Evolutionary conservation across 805 yeast species (phyloP).

Genomic region (Saturnispora serradocipensis): DNA sequence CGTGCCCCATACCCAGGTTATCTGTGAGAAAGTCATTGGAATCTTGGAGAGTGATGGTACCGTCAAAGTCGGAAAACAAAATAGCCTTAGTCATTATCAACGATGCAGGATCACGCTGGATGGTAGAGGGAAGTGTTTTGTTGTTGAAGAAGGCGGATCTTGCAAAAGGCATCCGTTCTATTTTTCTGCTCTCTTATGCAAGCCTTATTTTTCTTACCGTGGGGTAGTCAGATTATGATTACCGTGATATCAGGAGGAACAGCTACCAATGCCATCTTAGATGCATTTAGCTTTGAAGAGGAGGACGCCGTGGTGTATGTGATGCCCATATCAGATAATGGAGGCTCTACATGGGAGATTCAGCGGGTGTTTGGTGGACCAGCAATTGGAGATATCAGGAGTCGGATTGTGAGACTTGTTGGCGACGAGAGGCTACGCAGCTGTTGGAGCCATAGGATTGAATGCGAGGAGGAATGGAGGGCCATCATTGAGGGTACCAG

Average conservation of each 20-base stretch:
- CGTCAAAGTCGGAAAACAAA: slow-evolving; percentile 96
- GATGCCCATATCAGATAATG: slow-evolving; percentile 84
- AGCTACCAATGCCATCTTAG: slow-evolving; percentile 73
- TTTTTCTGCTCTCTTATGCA: neutral
- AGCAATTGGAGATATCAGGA: slow-evolving; percentile 87
- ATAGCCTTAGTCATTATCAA: slow-evolving; percentile 43
- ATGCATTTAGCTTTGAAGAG: slow-evolving; percentile 37
- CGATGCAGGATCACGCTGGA: neutral
- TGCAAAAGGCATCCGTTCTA: neutral
- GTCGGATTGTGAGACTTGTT: slow-evolving; percentile 67
- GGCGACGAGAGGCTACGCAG: slow-evolving; percentile 32
- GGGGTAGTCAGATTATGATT: neutral
- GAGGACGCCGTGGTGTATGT: slow-evolving; percentile 41
- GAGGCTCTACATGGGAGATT: slow-evolving; percentile 89
- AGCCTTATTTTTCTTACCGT: neutral
- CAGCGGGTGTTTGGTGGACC: slow-evolving; percentile 86
- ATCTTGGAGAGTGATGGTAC: slow-evolving; percentile 92
- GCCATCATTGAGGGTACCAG: slow-evolving; percentile 74
- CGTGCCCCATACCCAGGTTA: slow-evolving; percentile 74
- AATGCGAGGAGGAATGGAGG: slow-evolving; percentile 49
- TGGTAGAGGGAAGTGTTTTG: neutral
- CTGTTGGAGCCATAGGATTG: neutral
- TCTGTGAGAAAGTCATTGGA: slow-evolving; percentile 91
- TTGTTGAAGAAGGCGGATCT: neutral
- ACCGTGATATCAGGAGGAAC: slow-evolving; percentile 67